Conservation (phyloP, 306 rosid genomes). For the Inga laurina region DNA sequence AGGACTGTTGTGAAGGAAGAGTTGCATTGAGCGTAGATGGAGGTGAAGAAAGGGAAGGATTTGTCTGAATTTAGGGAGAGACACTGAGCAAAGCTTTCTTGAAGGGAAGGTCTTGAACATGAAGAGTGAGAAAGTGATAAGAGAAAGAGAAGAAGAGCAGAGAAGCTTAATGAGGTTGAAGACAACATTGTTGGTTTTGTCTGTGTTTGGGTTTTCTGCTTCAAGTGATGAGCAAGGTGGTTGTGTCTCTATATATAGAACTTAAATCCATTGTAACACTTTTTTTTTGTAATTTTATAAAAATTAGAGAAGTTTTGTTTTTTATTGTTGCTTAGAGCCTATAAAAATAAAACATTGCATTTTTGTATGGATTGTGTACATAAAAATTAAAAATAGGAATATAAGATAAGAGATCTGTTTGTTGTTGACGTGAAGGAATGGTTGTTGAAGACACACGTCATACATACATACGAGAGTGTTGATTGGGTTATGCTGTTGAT, state of each 20-base stretch:
- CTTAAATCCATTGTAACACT: background rate
- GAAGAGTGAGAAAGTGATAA: constrained; percentile 34
- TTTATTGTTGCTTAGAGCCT: too few relatives aligned
- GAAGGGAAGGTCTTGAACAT: constrained; percentile 31
- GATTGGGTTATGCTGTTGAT: background rate
- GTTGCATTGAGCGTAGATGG: constrained; percentile 35
- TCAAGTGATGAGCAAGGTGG: constrained; percentile 15
- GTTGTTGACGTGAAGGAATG: background rate
- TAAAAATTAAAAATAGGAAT: too few relatives aligned
- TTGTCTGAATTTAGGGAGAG: constrained; percentile 35
- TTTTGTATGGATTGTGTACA: too few relatives aligned
- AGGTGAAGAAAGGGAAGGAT: constrained; percentile 34
- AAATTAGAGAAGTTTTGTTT: background rate
- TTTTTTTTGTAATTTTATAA: background rate
- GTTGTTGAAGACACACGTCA: background rate
- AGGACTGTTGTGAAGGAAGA: constrained; percentile 45
- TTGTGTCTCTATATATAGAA: constrained; percentile 23
- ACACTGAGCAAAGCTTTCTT: constrained; percentile 46
- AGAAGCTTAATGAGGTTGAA: constrained; percentile 23
- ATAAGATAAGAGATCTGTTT: background rate
- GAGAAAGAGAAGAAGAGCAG: constrained; percentile 28
- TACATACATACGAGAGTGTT: background rate
- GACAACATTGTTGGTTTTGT: constrained; percentile 34
- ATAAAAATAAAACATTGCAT: too few relatives aligned
- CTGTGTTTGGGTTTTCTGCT: background rate